These are phyloP conservation scores for Pachysandra terminalis DNA, from an alignment of 164 flowering plant species.

Conservation along the genomic window DNA sequence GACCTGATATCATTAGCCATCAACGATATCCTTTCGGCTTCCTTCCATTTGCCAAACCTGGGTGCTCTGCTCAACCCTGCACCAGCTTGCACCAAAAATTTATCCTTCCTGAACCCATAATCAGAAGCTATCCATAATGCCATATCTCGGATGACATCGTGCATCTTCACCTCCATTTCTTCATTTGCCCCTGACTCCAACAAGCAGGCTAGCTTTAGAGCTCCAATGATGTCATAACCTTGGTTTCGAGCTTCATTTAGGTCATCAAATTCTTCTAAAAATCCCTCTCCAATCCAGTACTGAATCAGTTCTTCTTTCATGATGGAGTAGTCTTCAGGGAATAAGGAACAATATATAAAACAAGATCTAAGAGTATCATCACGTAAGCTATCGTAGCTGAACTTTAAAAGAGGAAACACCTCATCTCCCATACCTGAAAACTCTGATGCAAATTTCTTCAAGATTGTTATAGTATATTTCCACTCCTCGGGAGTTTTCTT, in stretches of 20 bases:
- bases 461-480: neutral
- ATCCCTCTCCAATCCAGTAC: conserved; percentile 8
- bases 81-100: conserved; percentile 3
- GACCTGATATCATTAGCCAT: neutral
- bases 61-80: neutral
- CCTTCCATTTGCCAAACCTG: neutral
- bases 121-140: conserved; percentile 16
- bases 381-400: conserved; percentile 7
- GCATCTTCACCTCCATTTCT: conserved; percentile 12
- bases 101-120: neutral
- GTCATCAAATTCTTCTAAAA: neutral
- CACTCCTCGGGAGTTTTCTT: conserved; percentile 4
- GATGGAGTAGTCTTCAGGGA: conserved; percentile 10
- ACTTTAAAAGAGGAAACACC: conserved; percentile 9
- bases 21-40: conserved; percentile 4
- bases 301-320: neutral
- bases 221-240: conserved; percentile 5
- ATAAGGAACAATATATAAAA: conserved; percentile 9
- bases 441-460: neutral
- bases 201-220: conserved; percentile 1
- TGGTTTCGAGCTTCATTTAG: neutral
- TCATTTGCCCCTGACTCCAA: conserved; percentile 1
- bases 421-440: conserved; percentile 10
- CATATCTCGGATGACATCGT: conserved; percentile 11
- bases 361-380: neutral